phyloP scores from a whole-genome alignment of 805 yeast genomes.

The Clavispora asparagi region DNA sequence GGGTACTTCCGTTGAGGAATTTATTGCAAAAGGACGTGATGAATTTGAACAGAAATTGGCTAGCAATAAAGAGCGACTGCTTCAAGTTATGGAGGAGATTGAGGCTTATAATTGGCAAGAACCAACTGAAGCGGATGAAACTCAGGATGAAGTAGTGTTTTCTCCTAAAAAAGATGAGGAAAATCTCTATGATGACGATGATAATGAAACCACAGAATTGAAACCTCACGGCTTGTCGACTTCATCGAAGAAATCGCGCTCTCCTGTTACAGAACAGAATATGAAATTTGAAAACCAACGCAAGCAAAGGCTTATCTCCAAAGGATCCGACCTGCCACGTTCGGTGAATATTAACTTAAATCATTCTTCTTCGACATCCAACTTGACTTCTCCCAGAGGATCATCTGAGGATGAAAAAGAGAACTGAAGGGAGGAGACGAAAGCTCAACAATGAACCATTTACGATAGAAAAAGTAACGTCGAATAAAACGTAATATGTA shows the following conservation, averaged over 20 bases:
- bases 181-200: slow-evolving; percentile 7
- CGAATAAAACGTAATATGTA: background rate
- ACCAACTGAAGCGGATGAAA: slow-evolving; percentile 11
- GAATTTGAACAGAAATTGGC: slow-evolving; percentile 36
- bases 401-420: slow-evolving; percentile 8
- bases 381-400: slow-evolving; percentile 13
- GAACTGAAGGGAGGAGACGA: background rate
- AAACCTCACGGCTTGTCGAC: background rate
- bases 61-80: slow-evolving; percentile 30
- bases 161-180: slow-evolving; percentile 2
- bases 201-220: background rate
- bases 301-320: slow-evolving; percentile 16
- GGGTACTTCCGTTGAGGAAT: slow-evolving; percentile 14
- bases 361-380: slow-evolving; percentile 13
- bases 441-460: no score
- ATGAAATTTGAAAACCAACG: slow-evolving; percentile 14
- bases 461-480: background rate
- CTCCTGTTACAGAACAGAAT: slow-evolving; percentile 12
- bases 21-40: slow-evolving; percentile 42
- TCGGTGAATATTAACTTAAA: slow-evolving; percentile 14
- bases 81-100: slow-evolving; percentile 6
- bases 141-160: slow-evolving; percentile 5
- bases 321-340: slow-evolving; percentile 13
- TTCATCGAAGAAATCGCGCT: slow-evolving; percentile 10
- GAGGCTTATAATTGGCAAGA: slow-evolving; percentile 11